Conservation (phyloP, 78 protist species). For the Anaeramoeba ignava region DNA sequence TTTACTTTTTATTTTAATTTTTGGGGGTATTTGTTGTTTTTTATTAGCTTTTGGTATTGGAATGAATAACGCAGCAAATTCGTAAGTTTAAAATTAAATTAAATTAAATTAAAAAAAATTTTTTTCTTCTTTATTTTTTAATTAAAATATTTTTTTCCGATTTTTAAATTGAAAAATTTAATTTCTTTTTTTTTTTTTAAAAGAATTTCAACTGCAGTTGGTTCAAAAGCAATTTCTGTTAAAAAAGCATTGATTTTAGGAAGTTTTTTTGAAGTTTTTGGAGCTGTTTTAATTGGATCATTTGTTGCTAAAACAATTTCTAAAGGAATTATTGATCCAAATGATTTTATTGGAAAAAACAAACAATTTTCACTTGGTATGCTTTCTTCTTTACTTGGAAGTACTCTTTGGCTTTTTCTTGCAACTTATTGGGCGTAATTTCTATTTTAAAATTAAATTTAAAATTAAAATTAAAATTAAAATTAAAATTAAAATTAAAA, state of each 20-base stretch:
- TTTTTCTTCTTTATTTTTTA: too few species aligned
- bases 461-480: too few species aligned
- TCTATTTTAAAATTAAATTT: too few species aligned
- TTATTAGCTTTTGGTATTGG: too few species aligned
- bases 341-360: background rate
- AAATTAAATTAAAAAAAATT: too few species aligned
- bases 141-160: too few species aligned
- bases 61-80: too few species aligned
- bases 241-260: background rate
- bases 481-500: too few species aligned
- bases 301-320: background rate
- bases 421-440: background rate
- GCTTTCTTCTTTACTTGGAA: background rate
- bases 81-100: too few species aligned
- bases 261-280: background rate
- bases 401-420: background rate
- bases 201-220: background rate
- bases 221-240: background rate
- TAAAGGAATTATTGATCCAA: background rate
- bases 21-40: too few species aligned
- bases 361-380: background rate
- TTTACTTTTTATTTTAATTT: too few species aligned
- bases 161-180: too few species aligned
- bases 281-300: background rate
- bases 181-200: background rate